phyloP scores from a whole-genome alignment of 2,329 filamentous ascomycete species.

The Acephala macrosclerotiorum region DNA sequence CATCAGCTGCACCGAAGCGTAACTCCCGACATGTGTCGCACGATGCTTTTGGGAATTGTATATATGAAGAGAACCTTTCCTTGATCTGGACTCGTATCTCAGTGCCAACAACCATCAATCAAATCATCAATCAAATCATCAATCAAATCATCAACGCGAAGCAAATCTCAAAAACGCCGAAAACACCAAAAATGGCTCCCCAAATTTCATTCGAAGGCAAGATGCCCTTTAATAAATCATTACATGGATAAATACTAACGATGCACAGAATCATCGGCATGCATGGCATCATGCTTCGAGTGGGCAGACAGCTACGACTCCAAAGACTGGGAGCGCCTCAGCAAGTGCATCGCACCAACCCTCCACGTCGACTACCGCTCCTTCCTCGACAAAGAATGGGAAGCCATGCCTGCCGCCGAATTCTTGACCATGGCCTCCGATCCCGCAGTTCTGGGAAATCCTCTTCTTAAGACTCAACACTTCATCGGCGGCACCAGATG shows the following conservation, averaged over 20 bases:
- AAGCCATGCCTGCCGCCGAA: conserved; percentile 65
- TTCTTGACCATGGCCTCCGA: conserved; percentile 66
- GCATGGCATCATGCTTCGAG: conserved; percentile 53
- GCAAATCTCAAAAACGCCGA: background rate
- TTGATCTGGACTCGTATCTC: background rate
- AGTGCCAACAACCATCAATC: conserved; percentile 1
- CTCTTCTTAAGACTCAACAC: conserved; percentile 68
- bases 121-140: background rate
- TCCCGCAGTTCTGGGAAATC: conserved; percentile 64
- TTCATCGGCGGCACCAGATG: conserved; percentile 66
- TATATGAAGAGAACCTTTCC: background rate
- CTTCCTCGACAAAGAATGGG: conserved; percentile 66
- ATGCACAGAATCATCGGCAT: conserved; percentile 22
- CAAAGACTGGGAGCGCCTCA: conserved; percentile 69
- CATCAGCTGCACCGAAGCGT: background rate
- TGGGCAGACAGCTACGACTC: conserved; percentile 71
- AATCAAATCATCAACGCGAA: background rate
- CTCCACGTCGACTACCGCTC: conserved; percentile 71
- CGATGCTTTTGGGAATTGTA: background rate
- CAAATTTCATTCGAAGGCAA: conserved; percentile 1
- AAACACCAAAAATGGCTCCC: background rate
- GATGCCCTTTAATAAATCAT: background rate
- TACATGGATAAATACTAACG: background rate
- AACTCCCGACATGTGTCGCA: background rate
- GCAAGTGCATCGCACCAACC: conserved; percentile 68